Evolutionary conservation across 768 basidiomycete species (phyloP).

Genomic region (Holtermannia corniformis): DNA sequence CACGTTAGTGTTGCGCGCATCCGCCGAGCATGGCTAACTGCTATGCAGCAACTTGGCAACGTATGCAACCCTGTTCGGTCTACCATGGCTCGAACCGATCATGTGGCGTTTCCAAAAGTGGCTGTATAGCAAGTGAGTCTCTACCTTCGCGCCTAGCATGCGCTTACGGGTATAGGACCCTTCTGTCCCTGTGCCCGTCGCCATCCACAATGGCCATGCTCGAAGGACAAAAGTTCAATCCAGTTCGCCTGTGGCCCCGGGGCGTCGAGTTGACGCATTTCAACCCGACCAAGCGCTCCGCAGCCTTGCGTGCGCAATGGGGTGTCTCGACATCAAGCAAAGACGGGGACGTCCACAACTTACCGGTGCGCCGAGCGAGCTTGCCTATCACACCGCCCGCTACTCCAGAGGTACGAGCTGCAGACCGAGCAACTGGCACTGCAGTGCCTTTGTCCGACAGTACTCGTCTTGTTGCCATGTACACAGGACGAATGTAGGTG

Average conservation of each 20-base stretch:
- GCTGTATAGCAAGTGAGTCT: conserved; percentile 35
- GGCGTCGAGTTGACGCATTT: conserved; percentile 43
- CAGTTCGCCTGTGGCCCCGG: conserved; percentile 44
- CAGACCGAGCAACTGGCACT: neutral
- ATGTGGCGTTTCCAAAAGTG: conserved; percentile 43
- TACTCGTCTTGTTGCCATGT: conserved; percentile 36
- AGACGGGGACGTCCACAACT: neutral
- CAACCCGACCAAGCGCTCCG: conserved; percentile 34
- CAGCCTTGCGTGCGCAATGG: conserved; percentile 35
- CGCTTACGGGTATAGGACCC: conserved; percentile 21
- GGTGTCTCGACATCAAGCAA: conserved; percentile 14
- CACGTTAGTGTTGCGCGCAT: conserved; percentile 32
- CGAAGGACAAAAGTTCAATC: conserved; percentile 30
- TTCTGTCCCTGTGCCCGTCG: conserved; percentile 44
- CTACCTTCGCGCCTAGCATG: neutral
- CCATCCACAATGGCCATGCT: conserved; percentile 43
- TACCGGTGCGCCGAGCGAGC: conserved; percentile 9
- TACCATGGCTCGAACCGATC: conserved; percentile 42
- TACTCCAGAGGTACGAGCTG: conserved; percentile 14
- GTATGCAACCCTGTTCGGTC: conserved; percentile 45
- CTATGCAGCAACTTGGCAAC: conserved; percentile 38
- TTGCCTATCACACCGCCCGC: conserved; percentile 20
- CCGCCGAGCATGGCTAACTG: neutral
- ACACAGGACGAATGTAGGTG: conserved; percentile 42
- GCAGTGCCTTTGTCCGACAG: neutral